Evolutionary conservation across 805 yeast genomes (phyloP).

Genomic region (Kodamaea neixiangensis): DNA sequence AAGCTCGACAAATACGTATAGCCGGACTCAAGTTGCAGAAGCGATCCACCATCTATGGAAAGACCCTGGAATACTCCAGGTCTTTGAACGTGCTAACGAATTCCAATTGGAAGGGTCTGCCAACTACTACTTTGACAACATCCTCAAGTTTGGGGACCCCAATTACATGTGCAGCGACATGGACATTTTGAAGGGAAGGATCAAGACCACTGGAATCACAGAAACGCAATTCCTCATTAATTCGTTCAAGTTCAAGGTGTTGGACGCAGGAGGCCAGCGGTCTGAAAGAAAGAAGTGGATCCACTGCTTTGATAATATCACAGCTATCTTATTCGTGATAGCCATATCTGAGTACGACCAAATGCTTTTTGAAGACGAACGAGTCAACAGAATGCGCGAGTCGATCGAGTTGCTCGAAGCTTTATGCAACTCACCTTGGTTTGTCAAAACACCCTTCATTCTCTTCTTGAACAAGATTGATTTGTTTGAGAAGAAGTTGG

Average conservation of each 20-base stretch:
- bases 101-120: constrained; percentile 88
- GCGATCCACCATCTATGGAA: constrained; percentile 75
- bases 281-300: constrained; percentile 93
- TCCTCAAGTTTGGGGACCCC: constrained; percentile 62
- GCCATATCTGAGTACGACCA: constrained; percentile 95
- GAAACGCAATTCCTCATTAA: constrained; percentile 76
- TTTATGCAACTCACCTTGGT: constrained; percentile 83
- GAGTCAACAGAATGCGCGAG: constrained; percentile 89
- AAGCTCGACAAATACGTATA: constrained; percentile 5
- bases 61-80: constrained; percentile 65
- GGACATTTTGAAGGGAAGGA: constrained; percentile 87
- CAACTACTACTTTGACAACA: constrained; percentile 74
- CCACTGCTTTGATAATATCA: constrained; percentile 88
- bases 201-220: constrained; percentile 94
- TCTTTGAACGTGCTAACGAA: constrained; percentile 63
- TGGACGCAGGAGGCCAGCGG: constrained; percentile 97
- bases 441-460: constrained; percentile 81
- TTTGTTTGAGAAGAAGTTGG: constrained; percentile 70
- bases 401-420: constrained; percentile 82
- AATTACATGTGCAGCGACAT: constrained; percentile 71
- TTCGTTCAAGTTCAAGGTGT: constrained; percentile 65
- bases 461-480: constrained; percentile 89
- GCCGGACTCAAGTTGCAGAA: constrained; percentile 60
- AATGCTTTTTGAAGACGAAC: constrained; percentile 82
- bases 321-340: constrained; percentile 82